Evolutionary conservation across 2,329 filamentous ascomycete species (phyloP).

Genomic region (Ampelomyces quisqualis): DNA sequence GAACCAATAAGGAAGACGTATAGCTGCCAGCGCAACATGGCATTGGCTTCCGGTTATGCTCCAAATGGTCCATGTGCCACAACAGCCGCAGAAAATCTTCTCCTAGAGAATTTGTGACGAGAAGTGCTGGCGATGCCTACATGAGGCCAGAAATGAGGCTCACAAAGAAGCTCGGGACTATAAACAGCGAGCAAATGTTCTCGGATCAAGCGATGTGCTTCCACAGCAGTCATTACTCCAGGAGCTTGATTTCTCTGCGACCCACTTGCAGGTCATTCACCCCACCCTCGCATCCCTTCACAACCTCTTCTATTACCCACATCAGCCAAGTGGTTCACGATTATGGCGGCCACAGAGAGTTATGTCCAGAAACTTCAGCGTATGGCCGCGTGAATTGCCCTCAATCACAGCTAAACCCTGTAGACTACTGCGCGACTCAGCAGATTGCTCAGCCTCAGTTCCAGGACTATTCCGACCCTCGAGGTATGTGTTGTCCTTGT

Average conservation of each 20-base stretch:
- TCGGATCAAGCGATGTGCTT: conserved; percentile 23
- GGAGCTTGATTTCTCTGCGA: conserved; percentile 22
- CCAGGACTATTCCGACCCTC: conserved; percentile 42
- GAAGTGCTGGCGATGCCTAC: conserved; percentile 16
- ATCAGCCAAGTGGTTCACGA: conserved; percentile 14
- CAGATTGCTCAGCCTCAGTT: conserved; percentile 41
- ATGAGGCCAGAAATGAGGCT: conserved; percentile 30
- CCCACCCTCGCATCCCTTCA: conserved; percentile 21
- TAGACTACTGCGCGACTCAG: conserved; percentile 38
- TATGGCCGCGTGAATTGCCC: conserved; percentile 17
- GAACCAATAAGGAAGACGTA: conserved; percentile 31
- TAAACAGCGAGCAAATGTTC: conserved; percentile 33
- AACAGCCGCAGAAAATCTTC: conserved; percentile 23
- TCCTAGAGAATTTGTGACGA: conserved; percentile 29
- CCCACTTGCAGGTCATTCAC: conserved; percentile 24
- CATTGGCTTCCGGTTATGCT: conserved; percentile 25
- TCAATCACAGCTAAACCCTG: conserved; percentile 13
- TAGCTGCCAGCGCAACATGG: conserved; percentile 36
- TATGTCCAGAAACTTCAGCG: conserved; percentile 38
- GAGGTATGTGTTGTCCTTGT: conserved; percentile 24
- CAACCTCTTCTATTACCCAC: conserved; percentile 14
- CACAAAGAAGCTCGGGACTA: conserved; percentile 26
- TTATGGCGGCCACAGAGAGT: conserved; percentile 36
- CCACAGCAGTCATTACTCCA: conserved; percentile 16
- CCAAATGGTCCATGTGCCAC: conserved; percentile 22